phyloP scores from a whole-genome alignment of 139 green algal species.

The Dunaliella primolecta region DNA sequence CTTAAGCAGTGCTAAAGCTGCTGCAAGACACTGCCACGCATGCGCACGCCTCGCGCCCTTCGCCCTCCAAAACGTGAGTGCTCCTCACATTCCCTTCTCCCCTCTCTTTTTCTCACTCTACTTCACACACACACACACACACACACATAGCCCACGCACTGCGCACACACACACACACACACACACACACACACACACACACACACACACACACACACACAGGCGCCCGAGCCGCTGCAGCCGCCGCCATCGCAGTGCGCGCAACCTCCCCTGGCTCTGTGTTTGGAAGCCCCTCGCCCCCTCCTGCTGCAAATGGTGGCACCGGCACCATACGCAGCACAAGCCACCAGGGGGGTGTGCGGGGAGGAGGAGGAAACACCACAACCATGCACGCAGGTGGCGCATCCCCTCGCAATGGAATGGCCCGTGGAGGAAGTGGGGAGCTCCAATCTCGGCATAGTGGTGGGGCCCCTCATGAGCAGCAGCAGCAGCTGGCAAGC shows the following conservation, averaged over 20 bases:
- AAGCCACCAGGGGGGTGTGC: too few species aligned
- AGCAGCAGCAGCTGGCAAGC: neutral
- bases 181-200: neutral
- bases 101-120: too few species aligned
- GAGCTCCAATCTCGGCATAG: too few species aligned
- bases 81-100: too few species aligned
- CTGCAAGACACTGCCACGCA: too few species aligned
- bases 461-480: neutral
- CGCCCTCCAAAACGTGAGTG: too few species aligned
- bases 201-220: neutral
- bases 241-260: neutral
- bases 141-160: neutral
- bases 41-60: too few species aligned
- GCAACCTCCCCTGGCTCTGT: neutral
- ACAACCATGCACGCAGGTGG: neutral
- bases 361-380: too few species aligned
- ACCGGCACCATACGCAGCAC: neutral
- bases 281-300: neutral
- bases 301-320: neutral
- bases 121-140: neutral
- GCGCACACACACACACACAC: neutral
- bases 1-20: too few species aligned
- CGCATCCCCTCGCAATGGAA: neutral
- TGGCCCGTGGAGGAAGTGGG: neutral
- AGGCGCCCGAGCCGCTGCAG: neutral